Conservation (phyloP, 345 rosid species). For the Cardiospermum halicacabum region DNA sequence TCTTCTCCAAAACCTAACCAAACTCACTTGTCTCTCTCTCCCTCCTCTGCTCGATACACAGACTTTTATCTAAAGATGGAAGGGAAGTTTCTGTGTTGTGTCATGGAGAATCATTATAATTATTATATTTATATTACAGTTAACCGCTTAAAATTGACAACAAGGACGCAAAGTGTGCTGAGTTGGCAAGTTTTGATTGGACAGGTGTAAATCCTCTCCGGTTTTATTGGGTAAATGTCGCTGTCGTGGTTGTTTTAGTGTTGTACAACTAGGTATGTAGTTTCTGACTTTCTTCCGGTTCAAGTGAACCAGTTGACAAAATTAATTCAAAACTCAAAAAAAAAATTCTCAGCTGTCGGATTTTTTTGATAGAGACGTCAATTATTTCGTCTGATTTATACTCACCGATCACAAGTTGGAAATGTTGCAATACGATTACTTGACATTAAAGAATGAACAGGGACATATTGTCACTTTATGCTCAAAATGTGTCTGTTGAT, state of each 20-base stretch:
- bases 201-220: neutral
- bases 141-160: too few species aligned
- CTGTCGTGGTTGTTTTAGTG: neutral
- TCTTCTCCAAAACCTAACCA: conserved; percentile 16
- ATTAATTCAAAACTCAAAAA: neutral
- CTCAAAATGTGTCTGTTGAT: neutral
- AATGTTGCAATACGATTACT: too few species aligned
- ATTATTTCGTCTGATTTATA: neutral
- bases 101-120: too few species aligned
- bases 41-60: too few species aligned
- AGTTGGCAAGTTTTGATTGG: conserved; percentile 3
- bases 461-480: neutral
- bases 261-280: neutral
- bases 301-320: neutral
- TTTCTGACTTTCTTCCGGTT: neutral
- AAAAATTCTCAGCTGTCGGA: neutral
- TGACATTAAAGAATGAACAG: neutral
- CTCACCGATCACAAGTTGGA: too few species aligned
- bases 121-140: too few species aligned
- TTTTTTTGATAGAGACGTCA: neutral
- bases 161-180: too few species aligned
- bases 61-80: too few species aligned
- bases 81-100: neutral
- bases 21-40: too few species aligned
- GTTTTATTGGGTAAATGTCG: neutral